phyloP scores from a whole-genome alignment of 2,329 filamentous ascomycete species.

The Aspergillus fischeri region DNA sequence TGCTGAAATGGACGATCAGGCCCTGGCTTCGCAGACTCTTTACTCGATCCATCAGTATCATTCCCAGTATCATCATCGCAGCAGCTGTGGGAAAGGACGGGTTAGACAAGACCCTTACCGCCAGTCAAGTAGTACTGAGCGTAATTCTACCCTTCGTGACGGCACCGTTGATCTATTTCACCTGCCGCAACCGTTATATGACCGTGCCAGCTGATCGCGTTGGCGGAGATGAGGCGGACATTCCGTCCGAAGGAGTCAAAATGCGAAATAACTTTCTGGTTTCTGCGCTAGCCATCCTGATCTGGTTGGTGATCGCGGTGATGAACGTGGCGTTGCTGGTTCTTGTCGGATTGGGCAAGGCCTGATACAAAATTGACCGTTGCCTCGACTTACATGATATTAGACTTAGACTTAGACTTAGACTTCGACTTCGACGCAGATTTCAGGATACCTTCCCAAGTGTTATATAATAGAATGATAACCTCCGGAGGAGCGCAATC shows the following conservation, averaged over 20 bases:
- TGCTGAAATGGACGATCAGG: slow-evolving; percentile 66
- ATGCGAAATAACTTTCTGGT: slow-evolving; percentile 73
- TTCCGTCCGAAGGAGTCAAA: slow-evolving; percentile 39
- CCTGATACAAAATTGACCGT: slow-evolving; percentile 14
- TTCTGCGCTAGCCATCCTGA: slow-evolving; percentile 52
- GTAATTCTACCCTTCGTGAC: slow-evolving; percentile 78
- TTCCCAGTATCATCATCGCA: slow-evolving; percentile 77
- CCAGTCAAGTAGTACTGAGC: slow-evolving; percentile 71
- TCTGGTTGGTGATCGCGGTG: slow-evolving; percentile 71
- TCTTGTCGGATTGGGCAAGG: slow-evolving; percentile 54
- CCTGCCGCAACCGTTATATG: slow-evolving; percentile 75
- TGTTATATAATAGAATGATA: background rate
- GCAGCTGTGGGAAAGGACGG: slow-evolving; percentile 69
- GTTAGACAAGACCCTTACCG: slow-evolving; percentile 68
- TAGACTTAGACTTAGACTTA: background rate
- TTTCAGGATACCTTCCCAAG: background rate
- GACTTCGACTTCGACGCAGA: background rate
- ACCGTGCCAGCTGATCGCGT: slow-evolving; percentile 54
- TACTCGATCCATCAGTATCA: slow-evolving; percentile 75
- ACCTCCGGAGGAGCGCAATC: background rate
- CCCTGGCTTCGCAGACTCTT: slow-evolving; percentile 77
- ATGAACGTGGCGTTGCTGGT: slow-evolving; percentile 79
- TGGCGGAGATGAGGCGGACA: slow-evolving; percentile 25
- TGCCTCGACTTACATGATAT: background rate
- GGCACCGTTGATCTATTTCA: slow-evolving; percentile 81